Evolutionary conservation across 768 basidiomycete genomes (phyloP), one percentile per base, ranked within the genome.

Genomic region (Agaricus sinodeliciosus): DNA sequence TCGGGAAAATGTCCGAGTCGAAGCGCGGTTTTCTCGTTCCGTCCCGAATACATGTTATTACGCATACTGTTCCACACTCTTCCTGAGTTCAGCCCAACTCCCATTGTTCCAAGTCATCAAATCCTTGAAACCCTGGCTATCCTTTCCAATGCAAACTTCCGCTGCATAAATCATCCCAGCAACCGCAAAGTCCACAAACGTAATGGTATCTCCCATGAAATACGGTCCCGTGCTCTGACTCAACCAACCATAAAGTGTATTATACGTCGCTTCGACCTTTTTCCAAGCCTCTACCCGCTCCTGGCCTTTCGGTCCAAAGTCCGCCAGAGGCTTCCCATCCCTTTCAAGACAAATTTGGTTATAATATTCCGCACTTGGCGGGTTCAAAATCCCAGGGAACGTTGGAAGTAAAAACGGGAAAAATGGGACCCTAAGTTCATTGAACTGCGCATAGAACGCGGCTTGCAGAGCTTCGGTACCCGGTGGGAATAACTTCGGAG

Each of bases 391-490:
- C 7, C 27, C 40, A 19, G 43, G 26, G 4, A 49, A 43, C 1
- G 4, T 19, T 7, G 57, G 57, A 13, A 51, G 25, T 6, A 60
- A 13, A 35, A 58, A 36, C 6, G 18, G 34, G 15, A 35, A 54
- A n/a, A 54, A 9, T 11, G 57, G 37, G 1, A 13, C 8, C 15
- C 55, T 27, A 34, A 22, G 63, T 62, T 43, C 58, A 19, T 9
- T 61, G 49, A 45, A 52, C 44, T 25, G 28, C 11, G 34, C 45
- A 16, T 52, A 47, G 56, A 72, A 72, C 1, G 66, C 67, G 3
- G 55, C 58, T n/a, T 69, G 56, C 25, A 75, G 37, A 56, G 63
- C 63, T 47, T 58, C 59, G 0, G 68, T 67, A 16, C 68, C 68
- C 8, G 50, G 35, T 0, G 67, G 71, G 44, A 74, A 48, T 5